Evolutionary conservation across 1,284 basidiomycete species (phyloP).

Genomic region (Mycosarcoma mackinlayi): DNA sequence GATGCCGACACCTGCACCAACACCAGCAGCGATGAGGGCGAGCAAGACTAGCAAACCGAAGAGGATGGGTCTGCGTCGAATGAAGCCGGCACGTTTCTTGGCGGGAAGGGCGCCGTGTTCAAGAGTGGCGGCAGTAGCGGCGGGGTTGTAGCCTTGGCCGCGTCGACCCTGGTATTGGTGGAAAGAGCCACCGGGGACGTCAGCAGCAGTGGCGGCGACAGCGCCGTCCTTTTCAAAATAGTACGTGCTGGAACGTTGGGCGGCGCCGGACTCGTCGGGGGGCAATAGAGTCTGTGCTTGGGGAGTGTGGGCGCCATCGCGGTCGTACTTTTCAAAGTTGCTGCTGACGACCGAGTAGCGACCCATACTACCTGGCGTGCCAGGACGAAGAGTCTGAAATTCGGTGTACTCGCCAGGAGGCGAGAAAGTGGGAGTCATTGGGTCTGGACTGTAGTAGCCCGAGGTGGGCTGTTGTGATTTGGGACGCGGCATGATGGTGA

Average conservation of each 20-base stretch:
- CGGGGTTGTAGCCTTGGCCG: conserved; percentile 45
- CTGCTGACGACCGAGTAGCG: conserved; percentile 34
- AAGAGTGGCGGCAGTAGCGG: conserved; percentile 26
- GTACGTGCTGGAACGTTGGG: conserved; percentile 38
- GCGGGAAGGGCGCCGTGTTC: conserved; percentile 9
- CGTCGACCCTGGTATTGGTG: conserved; percentile 35
- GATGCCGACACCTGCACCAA: conserved; percentile 46
- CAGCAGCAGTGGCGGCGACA: conserved; percentile 17
- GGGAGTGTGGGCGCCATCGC: conserved; percentile 22
- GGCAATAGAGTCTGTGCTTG: conserved; percentile 30
- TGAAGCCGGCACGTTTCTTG: conserved; percentile 27
- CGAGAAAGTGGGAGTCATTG: conserved; percentile 45
- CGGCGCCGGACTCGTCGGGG: conserved; percentile 1
- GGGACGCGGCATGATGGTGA: conserved; percentile 22
- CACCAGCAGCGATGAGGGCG: conserved; percentile 46
- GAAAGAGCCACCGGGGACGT: conserved; percentile 8
- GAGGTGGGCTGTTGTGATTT: conserved; percentile 16
- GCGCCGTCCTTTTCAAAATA: conserved; percentile 53
- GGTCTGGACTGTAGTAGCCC: conserved; percentile 42
- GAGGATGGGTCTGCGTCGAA: conserved; percentile 38
- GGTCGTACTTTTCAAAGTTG: conserved; percentile 37
- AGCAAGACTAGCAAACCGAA: conserved; percentile 35
- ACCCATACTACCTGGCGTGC: conserved; percentile 38
- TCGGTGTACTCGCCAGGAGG: conserved; percentile 43
- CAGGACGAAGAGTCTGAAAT: conserved; percentile 44